Evolutionary conservation across 768 basidiomycete genomes (phyloP), one percentile per base, ranked within the genome.

Genomic region (Lactifluus volemus): DNA sequence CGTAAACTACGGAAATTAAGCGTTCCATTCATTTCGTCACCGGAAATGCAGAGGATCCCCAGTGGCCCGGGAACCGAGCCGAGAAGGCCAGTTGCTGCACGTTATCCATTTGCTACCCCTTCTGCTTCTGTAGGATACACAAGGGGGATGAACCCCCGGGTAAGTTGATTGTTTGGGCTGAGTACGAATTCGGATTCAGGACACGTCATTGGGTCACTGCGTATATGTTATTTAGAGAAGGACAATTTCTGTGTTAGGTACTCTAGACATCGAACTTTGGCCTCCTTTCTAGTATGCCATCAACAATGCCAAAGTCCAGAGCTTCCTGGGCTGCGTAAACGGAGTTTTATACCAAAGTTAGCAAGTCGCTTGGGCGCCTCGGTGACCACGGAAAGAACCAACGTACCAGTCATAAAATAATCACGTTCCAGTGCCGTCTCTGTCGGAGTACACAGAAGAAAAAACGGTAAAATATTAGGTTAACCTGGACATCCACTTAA

Each of bases 371-470:
- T 30, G 47, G 4, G 45, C 42, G 49, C 42, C 30, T 51, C 55
- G 55, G 60, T 50, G 49, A 39, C 49, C 63, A 71, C 72, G 59
- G 52, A 57, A 53, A 44, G 39, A 63, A 39, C 7, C 21, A 11
- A 59, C 72, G 65, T 65, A 86, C 88, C 86, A 61, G 93, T 96
- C 90, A 98, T 88, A 73, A 92, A 98, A 74, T 95, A 95, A 73
- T 98, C 94, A 63, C 94, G 81, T 75, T 98, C 94, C 65, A 98
- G 76, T 42, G 94, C 93, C 61, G 77, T 86, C 73, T 91, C 93
- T 94, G 72, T 55, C 58, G 58, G 34, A 34, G 44, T 41, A 50
- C 58, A 53, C 38, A 62, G 55, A 67, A 62, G 55, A 67, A 34
- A 63, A 41, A 25, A 47, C 3, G 34, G 65, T 65, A 71, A 64